Evolutionary conservation across 768 basidiomycete genomes (phyloP), one percentile per base, ranked within the genome.

Genomic region (Pholiota microspora): DNA sequence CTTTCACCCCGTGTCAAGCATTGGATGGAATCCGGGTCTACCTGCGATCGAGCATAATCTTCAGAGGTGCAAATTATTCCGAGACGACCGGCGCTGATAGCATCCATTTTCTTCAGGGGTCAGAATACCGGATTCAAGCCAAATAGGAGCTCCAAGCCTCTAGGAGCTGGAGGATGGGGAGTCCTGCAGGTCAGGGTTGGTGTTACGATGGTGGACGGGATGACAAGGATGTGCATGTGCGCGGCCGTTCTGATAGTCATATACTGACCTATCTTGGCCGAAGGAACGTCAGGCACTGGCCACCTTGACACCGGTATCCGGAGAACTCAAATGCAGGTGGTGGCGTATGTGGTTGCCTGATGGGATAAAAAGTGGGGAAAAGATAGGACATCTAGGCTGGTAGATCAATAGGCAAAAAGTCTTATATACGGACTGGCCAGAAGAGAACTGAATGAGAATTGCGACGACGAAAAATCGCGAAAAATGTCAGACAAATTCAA

Each of bases 1-100:
- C 64, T 67, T 35, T 75, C 58, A 8, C 69, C 69, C 2, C 68
- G 64, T 7, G 68, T 69, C 24, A 73, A 51, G 45, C 69, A 74
- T 36, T 66, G 49, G 9, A 67, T 63, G 2, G 62, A 51, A 2
- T 27, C 10, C 13, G 53, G 23, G 49, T 63, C 57, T 7, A 34
- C 52, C 12, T 57, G 54, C 12, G 61, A 54, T 55, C 57, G 46
- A 2, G 25, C 31, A 44, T 60, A 62, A 42, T 65, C 58, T 40
- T 63, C 61, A 13, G 51, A 10, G 9, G 53, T 62, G 58, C 67
- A 67, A 38, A 65, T 36, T 27, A 63, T 53, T 35, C 62, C 65
- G 25, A 42, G 36, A 36, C 27, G 54, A 15, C n/a, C 47, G 23
- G 24, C 7, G 35, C 3, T 31, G n/a, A 13, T 42, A 28, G 10